Conservation (phyloP, 495 filamentous ascomycete genomes). For the Aspergillus funiculosus region DNA sequence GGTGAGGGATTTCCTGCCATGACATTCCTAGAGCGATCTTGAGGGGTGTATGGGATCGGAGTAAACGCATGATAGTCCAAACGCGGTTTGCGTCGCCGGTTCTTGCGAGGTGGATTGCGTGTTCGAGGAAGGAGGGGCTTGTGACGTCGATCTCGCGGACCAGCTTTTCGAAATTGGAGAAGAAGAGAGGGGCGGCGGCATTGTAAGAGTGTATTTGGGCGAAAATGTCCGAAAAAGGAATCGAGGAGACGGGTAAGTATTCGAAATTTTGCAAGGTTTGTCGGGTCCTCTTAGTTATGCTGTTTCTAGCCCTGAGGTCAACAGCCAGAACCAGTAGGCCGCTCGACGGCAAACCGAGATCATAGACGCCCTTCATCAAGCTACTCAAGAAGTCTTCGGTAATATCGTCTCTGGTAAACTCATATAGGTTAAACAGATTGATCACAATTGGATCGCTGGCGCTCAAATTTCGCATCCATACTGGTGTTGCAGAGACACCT, state of each 20-base stretch:
- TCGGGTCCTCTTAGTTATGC: constrained; percentile 23
- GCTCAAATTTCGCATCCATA: constrained; percentile 18
- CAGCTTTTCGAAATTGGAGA: constrained; percentile 27
- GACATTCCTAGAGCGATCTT: constrained; percentile 36
- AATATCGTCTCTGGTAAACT: constrained; percentile 5
- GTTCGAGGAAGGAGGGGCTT: constrained; percentile 24
- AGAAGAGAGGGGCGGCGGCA: constrained; percentile 22
- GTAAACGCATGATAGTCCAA: constrained; percentile 32
- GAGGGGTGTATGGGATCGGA: constrained; percentile 36
- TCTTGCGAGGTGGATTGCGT: constrained; percentile 28
- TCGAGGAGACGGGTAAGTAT: constrained; percentile 12
- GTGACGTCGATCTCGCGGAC: constrained; percentile 34
- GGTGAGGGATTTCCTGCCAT: constrained; percentile 25
- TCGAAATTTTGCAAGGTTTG: constrained; percentile 29
- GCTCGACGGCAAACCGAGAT: constrained; percentile 31
- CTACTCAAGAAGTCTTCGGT: constrained; percentile 26
- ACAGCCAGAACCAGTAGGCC: constrained; percentile 27
- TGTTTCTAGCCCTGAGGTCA: constrained; percentile 23
- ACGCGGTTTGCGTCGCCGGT: constrained; percentile 29
- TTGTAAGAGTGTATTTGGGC: constrained; percentile 25
- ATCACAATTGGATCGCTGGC: constrained; percentile 24
- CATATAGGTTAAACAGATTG: constrained; percentile 31
- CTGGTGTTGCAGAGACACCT: constrained; percentile 19
- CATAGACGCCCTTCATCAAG: constrained; percentile 29
- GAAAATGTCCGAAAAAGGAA: constrained; percentile 33